Evolutionary conservation across 495 filamentous ascomycete species (phyloP), one percentile per base, ranked within the genome.

Genomic region (Penicillium ucsense): DNA sequence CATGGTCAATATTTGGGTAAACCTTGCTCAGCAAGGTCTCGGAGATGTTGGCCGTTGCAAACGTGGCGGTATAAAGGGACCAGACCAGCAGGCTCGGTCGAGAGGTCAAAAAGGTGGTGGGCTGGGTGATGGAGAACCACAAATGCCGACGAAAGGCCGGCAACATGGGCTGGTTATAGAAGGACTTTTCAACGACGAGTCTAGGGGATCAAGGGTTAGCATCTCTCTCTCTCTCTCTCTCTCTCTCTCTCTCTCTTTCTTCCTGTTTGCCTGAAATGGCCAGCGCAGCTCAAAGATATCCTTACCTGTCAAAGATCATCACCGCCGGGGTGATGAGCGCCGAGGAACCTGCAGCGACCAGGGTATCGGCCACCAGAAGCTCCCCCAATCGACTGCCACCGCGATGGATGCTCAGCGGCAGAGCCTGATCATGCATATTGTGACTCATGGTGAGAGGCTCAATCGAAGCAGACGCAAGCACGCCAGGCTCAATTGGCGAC

Each of bases 41-140:
- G 31, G 92, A 76, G 8, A 76, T 65, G 70, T 95, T 95, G 51
- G 89, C 89, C 0, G 86, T 87, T 36, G 88, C 68, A 66, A 94
- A 95, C 45, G 89, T 95, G 53, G 88, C 85, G 44, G 80, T 84
- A 74, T 95, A 95, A 11, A 92, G 72, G 61, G 79, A 72, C 67
- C 85, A 88, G 61, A 95, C 84, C 32, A 94, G 76, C 48, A 77
- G 81, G 65, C 85, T 86, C 8, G 89, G 87, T 41, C 78, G 82
- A 8, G 84, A 86, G 59, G 82, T 73, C 53, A 95, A 54, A 65
- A 89, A 78, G 31, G 57, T 59, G 36, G 85, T 80, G 1, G 89
- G 89, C 8, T 77, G 76, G 31, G 74, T 68, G 52, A 92, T 49
- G 43, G 92, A 74, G 46, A 73, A 65, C 38, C 58, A 68, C 27